phyloP scores from a whole-genome alignment of 2,329 filamentous ascomycete genomes.

The Fusarium sp. region DNA sequence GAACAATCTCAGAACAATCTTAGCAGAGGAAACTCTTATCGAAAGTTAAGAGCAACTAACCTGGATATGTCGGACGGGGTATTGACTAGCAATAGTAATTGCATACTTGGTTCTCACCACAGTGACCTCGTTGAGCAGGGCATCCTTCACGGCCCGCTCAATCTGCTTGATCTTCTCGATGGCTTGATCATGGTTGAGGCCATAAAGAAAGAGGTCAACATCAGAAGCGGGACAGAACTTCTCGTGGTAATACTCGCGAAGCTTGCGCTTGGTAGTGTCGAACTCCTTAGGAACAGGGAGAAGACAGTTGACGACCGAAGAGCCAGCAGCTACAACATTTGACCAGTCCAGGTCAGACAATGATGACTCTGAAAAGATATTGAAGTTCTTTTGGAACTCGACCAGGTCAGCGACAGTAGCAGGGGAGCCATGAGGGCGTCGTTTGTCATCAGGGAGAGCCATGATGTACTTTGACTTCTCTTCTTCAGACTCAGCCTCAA shows the following conservation, averaged over 20 bases:
- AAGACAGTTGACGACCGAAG: conserved; percentile 82
- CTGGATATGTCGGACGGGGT: conserved; percentile 84
- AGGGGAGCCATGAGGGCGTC: conserved; percentile 71
- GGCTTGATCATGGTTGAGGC: conserved; percentile 79
- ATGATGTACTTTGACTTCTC: conserved; percentile 77
- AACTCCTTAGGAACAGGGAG: conserved; percentile 75
- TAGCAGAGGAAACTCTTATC: background rate
- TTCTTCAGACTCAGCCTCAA: conserved; percentile 67
- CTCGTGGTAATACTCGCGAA: conserved; percentile 83
- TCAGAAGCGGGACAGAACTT: conserved; percentile 85
- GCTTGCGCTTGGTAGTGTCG: conserved; percentile 69
- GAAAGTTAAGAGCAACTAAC: conserved; percentile 46
- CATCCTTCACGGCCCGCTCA: conserved; percentile 78
- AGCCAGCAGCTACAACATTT: conserved; percentile 85
- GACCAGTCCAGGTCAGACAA: conserved; percentile 82
- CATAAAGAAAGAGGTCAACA: conserved; percentile 88
- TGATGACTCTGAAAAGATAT: conserved; percentile 83
- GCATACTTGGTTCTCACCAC: conserved; percentile 88
- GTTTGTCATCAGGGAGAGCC: conserved; percentile 70
- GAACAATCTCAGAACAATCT: conserved; percentile 71
- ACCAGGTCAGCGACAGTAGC: conserved; percentile 75
- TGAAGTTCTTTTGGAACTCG: conserved; percentile 83
- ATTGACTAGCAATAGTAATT: conserved; percentile 86
- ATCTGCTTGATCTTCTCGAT: conserved; percentile 88
- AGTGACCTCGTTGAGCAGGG: conserved; percentile 84